A percentile compares a stretch with the other conserved stretches of the same genome.
These are phyloP conservation scores for Phytophthora pinifolia DNA, from an alignment of 352 stramenopile species.

Conservation along the genomic window DNA sequence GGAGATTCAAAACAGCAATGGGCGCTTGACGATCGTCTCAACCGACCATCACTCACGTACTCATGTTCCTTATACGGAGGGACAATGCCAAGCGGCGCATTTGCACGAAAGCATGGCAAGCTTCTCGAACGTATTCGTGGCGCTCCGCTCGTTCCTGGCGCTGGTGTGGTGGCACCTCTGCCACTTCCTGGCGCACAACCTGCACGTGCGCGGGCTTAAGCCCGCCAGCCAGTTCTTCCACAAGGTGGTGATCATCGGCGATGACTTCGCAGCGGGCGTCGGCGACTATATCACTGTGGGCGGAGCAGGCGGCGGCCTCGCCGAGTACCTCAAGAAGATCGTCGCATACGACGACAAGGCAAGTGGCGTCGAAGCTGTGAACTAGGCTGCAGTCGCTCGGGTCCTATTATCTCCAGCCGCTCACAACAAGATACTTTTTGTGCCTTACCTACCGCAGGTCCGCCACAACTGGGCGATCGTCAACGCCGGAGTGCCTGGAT, in stretches of 20 bases:
- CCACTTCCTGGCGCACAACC: conserved; percentile 42
- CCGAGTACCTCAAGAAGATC: conserved; percentile 53
- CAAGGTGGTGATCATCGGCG: conserved; percentile 83
- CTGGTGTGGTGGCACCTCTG: conserved; percentile 76
- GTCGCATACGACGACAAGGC: conserved; percentile 65
- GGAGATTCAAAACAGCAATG: conserved; percentile 6
- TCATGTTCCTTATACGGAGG: too few species aligned
- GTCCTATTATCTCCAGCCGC: background rate
- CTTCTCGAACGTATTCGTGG: conserved; percentile 30
- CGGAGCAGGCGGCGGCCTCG: conserved; percentile 41
- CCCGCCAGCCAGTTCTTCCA: conserved; percentile 69
- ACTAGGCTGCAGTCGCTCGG: background rate
- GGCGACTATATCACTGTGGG: conserved; percentile 77
- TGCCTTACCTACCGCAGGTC: conserved; percentile 45
- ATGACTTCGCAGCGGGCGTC: conserved; percentile 81
- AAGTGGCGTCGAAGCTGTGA: conserved; percentile 1
- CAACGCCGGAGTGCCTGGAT: conserved; percentile 70
- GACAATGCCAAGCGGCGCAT: too few species aligned
- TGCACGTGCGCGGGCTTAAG: conserved; percentile 50
- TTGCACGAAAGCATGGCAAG: background rate
- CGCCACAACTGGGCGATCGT: conserved; percentile 82
- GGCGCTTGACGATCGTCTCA: background rate
- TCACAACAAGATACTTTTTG: conserved; percentile 14
- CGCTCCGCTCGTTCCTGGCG: conserved; percentile 53
- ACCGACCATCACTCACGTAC: conserved; percentile 7